These are phyloP conservation scores for Escovopsis sp. DNA, from an alignment of 2,329 filamentous ascomycete genomes.

Conservation along the genomic window DNA sequence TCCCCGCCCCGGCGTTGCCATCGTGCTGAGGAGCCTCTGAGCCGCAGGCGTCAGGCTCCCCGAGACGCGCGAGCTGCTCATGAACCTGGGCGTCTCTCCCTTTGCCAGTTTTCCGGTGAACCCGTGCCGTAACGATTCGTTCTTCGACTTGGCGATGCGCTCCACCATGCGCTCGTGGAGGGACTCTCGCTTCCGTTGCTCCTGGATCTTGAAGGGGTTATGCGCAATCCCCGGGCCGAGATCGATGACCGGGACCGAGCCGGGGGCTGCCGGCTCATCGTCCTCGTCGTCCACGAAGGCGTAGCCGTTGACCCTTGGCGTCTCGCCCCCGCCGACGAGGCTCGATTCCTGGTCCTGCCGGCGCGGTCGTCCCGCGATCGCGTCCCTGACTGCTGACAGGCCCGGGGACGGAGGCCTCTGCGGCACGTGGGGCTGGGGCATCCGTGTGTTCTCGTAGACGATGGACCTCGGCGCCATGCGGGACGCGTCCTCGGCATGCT, in stretches of 20 bases:
- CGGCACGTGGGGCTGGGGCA: conserved; percentile 37
- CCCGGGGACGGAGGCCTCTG: conserved; percentile 59
- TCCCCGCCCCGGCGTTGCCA: conserved; percentile 30
- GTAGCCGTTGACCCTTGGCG: conserved; percentile 84
- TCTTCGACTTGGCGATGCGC: conserved; percentile 58
- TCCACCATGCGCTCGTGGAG: conserved; percentile 82
- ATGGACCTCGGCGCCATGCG: conserved; percentile 64
- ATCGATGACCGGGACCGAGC: conserved; percentile 29
- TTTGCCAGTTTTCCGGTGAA: conserved; percentile 43
- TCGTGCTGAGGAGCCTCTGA: conserved; percentile 48
- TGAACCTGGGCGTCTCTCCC: conserved; percentile 55
- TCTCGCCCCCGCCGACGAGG: conserved; percentile 51
- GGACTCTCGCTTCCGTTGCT: conserved; percentile 61
- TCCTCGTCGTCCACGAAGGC: conserved; percentile 80
- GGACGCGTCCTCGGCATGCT: conserved; percentile 55
- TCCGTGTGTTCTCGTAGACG: conserved; percentile 69
- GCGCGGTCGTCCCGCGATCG: conserved; percentile 59
- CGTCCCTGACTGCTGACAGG: conserved; percentile 69
- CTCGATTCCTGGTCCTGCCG: conserved; percentile 46
- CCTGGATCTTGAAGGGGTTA: conserved; percentile 68
- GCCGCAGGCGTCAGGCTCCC: conserved; percentile 59
- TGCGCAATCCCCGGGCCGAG: conserved; percentile 46
- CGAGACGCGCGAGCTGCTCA: conserved; percentile 46
- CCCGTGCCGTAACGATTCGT: conserved; percentile 42
- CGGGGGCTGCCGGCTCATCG: conserved; percentile 22